phyloP scores from a whole-genome alignment of 2,329 filamentous ascomycete genomes.

The Amphichorda felina region DNA sequence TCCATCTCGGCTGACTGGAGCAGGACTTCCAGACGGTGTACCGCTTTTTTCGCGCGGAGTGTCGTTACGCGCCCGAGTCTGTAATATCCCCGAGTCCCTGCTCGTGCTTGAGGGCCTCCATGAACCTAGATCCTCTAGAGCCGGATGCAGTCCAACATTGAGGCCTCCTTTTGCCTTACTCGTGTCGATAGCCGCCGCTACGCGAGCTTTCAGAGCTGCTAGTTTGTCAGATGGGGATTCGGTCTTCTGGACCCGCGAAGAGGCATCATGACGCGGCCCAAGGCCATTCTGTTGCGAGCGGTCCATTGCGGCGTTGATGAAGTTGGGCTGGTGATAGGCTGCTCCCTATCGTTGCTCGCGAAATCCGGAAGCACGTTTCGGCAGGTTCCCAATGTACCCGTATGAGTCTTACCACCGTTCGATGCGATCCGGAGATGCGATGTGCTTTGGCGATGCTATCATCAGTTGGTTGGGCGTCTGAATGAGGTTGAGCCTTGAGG shows the following conservation, averaged over 20 bases:
- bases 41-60: neutral
- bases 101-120: conserved; percentile 31
- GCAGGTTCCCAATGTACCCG: neutral
- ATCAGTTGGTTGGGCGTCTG: neutral
- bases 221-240: conserved; percentile 52
- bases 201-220: conserved; percentile 68
- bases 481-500: too few species aligned
- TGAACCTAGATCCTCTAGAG: conserved; percentile 46
- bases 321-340: too few species aligned
- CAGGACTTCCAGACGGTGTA: neutral
- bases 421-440: neutral
- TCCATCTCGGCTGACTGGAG: neutral
- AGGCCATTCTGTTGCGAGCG: conserved; percentile 37
- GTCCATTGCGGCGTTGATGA: conserved; percentile 31
- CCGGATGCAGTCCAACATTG: conserved; percentile 67
- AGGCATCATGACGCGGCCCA: conserved; percentile 42
- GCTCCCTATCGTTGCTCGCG: too few species aligned
- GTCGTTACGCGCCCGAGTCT: neutral
- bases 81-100: conserved; percentile 9
- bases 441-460: too few species aligned
- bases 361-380: neutral
- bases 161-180: conserved; percentile 54
- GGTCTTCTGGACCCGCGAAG: conserved; percentile 41
- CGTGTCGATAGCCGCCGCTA: conserved; percentile 59
- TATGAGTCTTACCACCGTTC: neutral